Conservation (phyloP, 306 rosid species). For the Glycine soja region DNA sequence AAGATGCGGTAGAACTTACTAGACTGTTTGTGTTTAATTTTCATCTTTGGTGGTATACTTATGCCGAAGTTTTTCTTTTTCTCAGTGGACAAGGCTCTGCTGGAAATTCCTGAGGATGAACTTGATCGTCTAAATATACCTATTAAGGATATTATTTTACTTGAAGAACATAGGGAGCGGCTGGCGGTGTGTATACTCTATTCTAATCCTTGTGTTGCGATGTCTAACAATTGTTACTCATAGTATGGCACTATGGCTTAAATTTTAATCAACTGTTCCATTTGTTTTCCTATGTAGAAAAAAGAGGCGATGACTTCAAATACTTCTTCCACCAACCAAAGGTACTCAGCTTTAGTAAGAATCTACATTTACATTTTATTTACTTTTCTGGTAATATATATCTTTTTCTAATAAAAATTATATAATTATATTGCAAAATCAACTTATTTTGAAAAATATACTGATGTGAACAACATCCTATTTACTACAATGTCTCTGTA, state of each 20-base stretch:
- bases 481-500: not conserved
- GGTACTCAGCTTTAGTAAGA: constrained; percentile 54
- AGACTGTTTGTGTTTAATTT: constrained; percentile 24
- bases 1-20: constrained; percentile 64
- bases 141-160: constrained; percentile 75
- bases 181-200: constrained; percentile 60
- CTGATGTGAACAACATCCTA: constrained; percentile 9
- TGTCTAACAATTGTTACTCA: not conserved
- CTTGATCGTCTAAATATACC: constrained; percentile 64
- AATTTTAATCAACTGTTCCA: constrained; percentile 34
- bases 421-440: not conserved
- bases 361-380: not conserved
- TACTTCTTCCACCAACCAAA: constrained; percentile 55
- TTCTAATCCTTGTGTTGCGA: constrained; percentile 15
- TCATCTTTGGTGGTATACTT: constrained; percentile 19
- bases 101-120: constrained; percentile 81
- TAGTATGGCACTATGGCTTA: constrained; percentile 26
- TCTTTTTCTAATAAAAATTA: not conserved
- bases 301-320: constrained; percentile 66
- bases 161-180: constrained; percentile 74
- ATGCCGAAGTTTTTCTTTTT: constrained; percentile 49
- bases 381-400: not conserved
- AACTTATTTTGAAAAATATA: constrained; percentile 24
- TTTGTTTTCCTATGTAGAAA: constrained; percentile 61
- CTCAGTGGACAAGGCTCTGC: constrained; percentile 76